Conservation (phyloP, 1,284 basidiomycete genomes). For the Moesziomyces aphidis region DNA sequence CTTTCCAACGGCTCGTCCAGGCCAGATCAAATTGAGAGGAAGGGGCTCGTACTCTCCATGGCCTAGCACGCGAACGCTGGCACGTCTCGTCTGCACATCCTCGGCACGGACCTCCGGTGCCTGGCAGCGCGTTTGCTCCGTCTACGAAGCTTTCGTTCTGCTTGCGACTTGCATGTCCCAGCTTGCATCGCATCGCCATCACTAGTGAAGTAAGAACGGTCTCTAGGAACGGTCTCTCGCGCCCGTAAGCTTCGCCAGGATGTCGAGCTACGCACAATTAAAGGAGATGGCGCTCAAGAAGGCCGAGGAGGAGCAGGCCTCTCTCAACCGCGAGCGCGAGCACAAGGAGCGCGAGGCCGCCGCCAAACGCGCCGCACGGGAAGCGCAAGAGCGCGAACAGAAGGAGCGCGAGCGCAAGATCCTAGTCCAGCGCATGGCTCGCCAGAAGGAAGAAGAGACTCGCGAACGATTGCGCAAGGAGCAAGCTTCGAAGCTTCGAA, state of each 20-base stretch:
- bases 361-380: constrained; percentile 34
- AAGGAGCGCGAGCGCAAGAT: constrained; percentile 47
- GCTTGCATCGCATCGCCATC: not conserved
- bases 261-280: constrained; percentile 47
- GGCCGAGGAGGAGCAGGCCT: constrained; percentile 35
- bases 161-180: not conserved
- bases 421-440: constrained; percentile 31
- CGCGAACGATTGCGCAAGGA: constrained; percentile 38
- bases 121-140: too few relatives aligned
- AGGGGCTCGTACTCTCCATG: too few relatives aligned
- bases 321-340: constrained; percentile 27
- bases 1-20: too few relatives aligned
- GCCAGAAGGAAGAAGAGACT: constrained; percentile 42
- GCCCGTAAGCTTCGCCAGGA: constrained; percentile 1
- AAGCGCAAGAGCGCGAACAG: constrained; percentile 36
- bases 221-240: not conserved
- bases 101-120: too few relatives aligned
- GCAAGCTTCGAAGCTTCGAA: constrained; percentile 8
- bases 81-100: too few relatives aligned
- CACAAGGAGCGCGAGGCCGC: constrained; percentile 37
- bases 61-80: too few relatives aligned
- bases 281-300: constrained; percentile 44
- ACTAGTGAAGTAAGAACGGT: not conserved
- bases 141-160: too few relatives aligned
- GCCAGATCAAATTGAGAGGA: too few relatives aligned